phyloP scores from a whole-genome alignment of 257 asterid genomes.

The Plectranthus barbatus region DNA sequence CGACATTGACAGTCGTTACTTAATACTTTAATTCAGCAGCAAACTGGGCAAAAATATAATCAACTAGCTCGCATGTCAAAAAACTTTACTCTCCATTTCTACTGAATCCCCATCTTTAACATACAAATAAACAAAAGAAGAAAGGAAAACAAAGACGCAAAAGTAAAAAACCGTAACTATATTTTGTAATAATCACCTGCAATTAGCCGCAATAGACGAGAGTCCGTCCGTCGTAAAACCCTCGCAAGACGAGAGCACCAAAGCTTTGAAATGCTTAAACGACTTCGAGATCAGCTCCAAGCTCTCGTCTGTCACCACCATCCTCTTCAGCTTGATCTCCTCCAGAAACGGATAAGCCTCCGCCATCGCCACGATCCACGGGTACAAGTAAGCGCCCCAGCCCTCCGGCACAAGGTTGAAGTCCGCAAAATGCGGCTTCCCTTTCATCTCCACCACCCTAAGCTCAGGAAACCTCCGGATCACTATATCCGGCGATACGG shows the following conservation, averaged over 20 bases:
- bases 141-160: too few species aligned
- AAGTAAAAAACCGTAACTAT: too few species aligned
- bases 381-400: conserved; percentile 73
- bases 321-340: conserved; percentile 79
- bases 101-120: too few species aligned
- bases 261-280: conserved; percentile 66
- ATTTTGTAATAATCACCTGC: too few species aligned
- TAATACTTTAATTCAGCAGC: too few species aligned
- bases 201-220: conserved; percentile 79
- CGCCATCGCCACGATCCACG: conserved; percentile 70
- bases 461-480: conserved; percentile 76
- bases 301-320: conserved; percentile 76
- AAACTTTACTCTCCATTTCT: too few species aligned
- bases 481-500: conserved; percentile 57
- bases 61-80: too few species aligned
- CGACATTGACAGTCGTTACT: too few species aligned
- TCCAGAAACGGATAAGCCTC: conserved; percentile 70
- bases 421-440: conserved; percentile 95
- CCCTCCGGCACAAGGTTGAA: conserved; percentile 87
- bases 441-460: conserved; percentile 68
- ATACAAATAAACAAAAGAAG: too few species aligned
- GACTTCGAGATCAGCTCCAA: conserved; percentile 74
- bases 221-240: conserved; percentile 88
- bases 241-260: conserved; percentile 71
- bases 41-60: too few species aligned